A percentile compares a stretch with the other conserved stretches of the same genome.
phyloP scores from a whole-genome alignment of 2,329 filamentous ascomycete species.

The Botrytis elliptica region DNA sequence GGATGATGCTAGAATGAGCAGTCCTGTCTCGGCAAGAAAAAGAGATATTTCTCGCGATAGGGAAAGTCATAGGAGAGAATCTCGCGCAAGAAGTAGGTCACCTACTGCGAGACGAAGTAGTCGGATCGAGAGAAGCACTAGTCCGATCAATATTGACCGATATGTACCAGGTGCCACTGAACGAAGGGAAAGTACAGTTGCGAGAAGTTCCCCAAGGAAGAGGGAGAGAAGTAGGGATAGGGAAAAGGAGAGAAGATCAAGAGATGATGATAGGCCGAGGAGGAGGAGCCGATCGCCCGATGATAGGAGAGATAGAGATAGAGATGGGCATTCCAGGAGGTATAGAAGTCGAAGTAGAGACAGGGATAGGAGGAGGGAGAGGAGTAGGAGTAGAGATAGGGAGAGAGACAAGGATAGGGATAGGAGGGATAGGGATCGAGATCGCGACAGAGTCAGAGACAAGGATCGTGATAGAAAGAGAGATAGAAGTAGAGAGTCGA shows the following conservation, averaged over 20 bases:
- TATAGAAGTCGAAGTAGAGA: conserved; percentile 30
- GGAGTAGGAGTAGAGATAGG: conserved; percentile 23
- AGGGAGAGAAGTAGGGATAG: conserved; percentile 34
- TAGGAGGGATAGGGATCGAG: conserved; percentile 2
- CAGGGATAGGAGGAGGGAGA: conserved; percentile 24
- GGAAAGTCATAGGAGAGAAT: conserved; percentile 34
- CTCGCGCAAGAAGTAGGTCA: conserved; percentile 38
- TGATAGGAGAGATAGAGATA: conserved; percentile 20
- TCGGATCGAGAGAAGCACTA: conserved; percentile 37
- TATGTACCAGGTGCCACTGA: conserved; percentile 37
- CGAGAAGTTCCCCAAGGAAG: conserved; percentile 29
- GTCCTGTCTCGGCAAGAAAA: conserved; percentile 32
- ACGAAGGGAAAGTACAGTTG: conserved; percentile 31
- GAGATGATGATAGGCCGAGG: conserved; percentile 24
- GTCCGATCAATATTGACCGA: conserved; percentile 39
- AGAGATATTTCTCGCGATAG: conserved; percentile 38
- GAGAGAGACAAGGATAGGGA: conserved; percentile 14
- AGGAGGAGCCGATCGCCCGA: conserved; percentile 24
- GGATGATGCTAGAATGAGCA: conserved; percentile 29
- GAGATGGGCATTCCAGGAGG: conserved; percentile 21
- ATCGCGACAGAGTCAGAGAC: conserved; percentile 11
- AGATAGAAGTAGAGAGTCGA: conserved; percentile 30
- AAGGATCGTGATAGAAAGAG: conserved; percentile 30
- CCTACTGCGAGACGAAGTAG: conserved; percentile 33
- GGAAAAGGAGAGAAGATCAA: conserved; percentile 25